Evolutionary conservation across 306 rosid genomes (phyloP), one percentile per base, ranked within the genome.

Genomic region (Malus sieversii): DNA sequence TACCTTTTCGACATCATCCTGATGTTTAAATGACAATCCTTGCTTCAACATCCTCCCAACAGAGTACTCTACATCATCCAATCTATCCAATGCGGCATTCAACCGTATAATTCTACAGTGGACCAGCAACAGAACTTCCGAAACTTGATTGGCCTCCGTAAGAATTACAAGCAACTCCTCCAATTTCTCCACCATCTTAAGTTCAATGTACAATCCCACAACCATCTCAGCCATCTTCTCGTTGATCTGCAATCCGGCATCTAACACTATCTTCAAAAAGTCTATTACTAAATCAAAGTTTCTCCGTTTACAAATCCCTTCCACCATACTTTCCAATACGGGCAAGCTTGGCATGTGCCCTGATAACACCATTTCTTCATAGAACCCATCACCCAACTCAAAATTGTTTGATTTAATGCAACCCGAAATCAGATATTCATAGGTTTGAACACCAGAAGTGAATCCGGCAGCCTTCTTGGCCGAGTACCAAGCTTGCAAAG

Each of bases 11-110:
- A 89, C 84, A 78, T 73, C 93, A 64, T 80, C 85, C 5, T 77
- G 18, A 42, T 71, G 61, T 53, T 73, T 71, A 75, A 90, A 87
- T 33, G 83, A 75, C 38, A 81, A 59, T 38, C 87, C 92, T 75
- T 73, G 86, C 79, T 87, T 90, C 71, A 90, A 65, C 95, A 90
- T 86, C 73, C 92, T 84, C 30, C 84, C 92, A 20, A 86, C 85
- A 51, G 89, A 81, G 71, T 79, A 79, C 70, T 90, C 92, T 30
- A 87, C 78, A 73, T 79, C 84, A 35, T 90, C 87, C 80, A 86
- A 76, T 76, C 90, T 83, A 78, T 86, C 96, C 70, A 73, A 62
- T 82, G 74, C 38, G 7, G 85, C 81, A 66, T 84, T 61, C 83
- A 82, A 77, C 80, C 78, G 67, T 66, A 90, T 75, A 74, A 86